Evolutionary conservation across 352 stramenopile genomes (phyloP).

Genomic region (Globisporangium uncinulatum): DNA sequence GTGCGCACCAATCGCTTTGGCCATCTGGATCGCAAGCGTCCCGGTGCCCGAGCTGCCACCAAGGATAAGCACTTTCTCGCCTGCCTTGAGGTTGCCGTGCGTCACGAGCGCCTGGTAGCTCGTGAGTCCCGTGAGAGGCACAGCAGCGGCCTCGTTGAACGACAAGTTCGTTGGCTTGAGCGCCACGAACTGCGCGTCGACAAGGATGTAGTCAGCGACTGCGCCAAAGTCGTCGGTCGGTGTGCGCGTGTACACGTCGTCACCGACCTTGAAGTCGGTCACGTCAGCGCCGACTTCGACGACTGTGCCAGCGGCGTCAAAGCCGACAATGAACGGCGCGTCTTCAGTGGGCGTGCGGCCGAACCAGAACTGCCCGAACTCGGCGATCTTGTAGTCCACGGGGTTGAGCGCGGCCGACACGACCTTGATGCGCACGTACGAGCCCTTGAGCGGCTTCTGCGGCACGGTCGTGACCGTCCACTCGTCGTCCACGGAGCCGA

Average conservation of each 20-base stretch:
- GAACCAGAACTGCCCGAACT: conserved; percentile 25
- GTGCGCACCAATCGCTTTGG: conserved; percentile 30
- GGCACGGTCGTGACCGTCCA: conserved; percentile 15
- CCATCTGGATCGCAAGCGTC: conserved; percentile 39
- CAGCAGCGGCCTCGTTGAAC: conserved; percentile 15
- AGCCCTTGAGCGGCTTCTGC: conserved; percentile 12
- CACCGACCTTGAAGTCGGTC: conserved; percentile 39
- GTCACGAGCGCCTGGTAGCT: conserved; percentile 19
- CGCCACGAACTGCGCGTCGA: conserved; percentile 16
- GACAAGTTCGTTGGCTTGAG: conserved; percentile 21
- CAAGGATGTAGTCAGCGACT: conserved; percentile 8
- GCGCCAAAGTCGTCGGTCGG: background rate
- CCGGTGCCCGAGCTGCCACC: conserved; percentile 41
- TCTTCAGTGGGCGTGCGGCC: conserved; percentile 21
- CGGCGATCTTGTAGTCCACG: conserved; percentile 53
- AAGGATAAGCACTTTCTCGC: conserved; percentile 27
- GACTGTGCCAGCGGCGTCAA: conserved; percentile 63
- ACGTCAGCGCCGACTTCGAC: conserved; percentile 41
- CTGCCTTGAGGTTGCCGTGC: conserved; percentile 16
- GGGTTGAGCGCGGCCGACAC: conserved; percentile 58
- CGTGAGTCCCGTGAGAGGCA: conserved; percentile 16
- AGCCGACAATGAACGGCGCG: conserved; percentile 38
- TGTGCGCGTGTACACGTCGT: conserved; percentile 32
- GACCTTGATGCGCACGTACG: conserved; percentile 54
- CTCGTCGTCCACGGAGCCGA: conserved; percentile 4